phyloP scores from a whole-genome alignment of 2,329 filamentous ascomycete species.

The Phaeomoniella chlamydospora region DNA sequence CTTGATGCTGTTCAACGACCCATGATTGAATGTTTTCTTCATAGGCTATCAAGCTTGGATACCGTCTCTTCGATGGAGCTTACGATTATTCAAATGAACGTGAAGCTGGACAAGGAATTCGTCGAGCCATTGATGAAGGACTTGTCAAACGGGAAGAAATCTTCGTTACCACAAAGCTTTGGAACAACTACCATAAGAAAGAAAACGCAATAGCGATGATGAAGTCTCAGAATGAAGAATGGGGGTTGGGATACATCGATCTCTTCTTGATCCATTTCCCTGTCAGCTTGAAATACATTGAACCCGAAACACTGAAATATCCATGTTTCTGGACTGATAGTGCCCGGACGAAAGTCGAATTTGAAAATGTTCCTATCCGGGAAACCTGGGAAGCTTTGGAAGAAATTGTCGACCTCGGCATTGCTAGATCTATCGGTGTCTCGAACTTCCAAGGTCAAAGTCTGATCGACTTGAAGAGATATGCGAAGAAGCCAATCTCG shows the following conservation, averaged over 20 bases:
- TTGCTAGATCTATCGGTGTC: slow-evolving; percentile 63
- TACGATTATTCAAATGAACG: slow-evolving; percentile 70
- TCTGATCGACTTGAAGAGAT: slow-evolving; percentile 65
- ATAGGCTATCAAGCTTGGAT: slow-evolving; percentile 44
- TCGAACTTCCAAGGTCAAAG: slow-evolving; percentile 71
- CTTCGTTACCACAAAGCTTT: slow-evolving; percentile 86
- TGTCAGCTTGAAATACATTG: slow-evolving; percentile 71
- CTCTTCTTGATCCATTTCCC: slow-evolving; percentile 86
- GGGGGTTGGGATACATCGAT: slow-evolving; percentile 80
- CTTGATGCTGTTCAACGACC: too few species aligned
- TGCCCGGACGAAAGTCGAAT: slow-evolving; percentile 44
- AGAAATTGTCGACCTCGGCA: slow-evolving; percentile 50
- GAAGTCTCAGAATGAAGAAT: slow-evolving; percentile 65
- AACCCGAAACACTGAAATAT: slow-evolving; percentile 64
- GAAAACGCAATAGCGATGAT: slow-evolving; percentile 63
- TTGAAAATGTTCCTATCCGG: slow-evolving; percentile 57
- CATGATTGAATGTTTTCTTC: too few species aligned
- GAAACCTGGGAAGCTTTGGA: slow-evolving; percentile 79
- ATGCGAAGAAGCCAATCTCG: slow-evolving; percentile 59
- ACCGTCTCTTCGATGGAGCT: slow-evolving; percentile 46
- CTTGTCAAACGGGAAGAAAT: slow-evolving; percentile 73
- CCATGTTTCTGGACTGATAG: slow-evolving; percentile 59
- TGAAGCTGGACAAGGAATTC: slow-evolving; percentile 61
- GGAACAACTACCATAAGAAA: slow-evolving; percentile 79
- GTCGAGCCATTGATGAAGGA: slow-evolving; percentile 66